These are phyloP conservation scores for Macrophomina pseudophaseolina DNA, from an alignment of 2,329 filamentous ascomycete genomes.

Conservation along the genomic window DNA sequence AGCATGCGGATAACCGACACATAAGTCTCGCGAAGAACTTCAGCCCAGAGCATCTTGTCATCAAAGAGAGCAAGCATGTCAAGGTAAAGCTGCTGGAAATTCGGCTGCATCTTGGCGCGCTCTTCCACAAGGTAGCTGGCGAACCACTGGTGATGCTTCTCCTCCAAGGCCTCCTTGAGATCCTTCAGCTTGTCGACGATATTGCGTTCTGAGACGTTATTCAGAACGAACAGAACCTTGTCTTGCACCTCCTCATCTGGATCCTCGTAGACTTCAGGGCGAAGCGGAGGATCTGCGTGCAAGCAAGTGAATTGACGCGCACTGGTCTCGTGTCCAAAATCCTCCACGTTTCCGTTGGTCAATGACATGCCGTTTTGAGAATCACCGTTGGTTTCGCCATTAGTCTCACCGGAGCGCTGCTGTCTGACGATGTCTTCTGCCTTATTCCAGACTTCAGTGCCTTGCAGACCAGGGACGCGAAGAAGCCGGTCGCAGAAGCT, in stretches of 20 bases:
- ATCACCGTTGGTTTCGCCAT: slow-evolving; percentile 59
- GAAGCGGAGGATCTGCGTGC: slow-evolving; percentile 71
- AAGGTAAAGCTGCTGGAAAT: slow-evolving; percentile 92
- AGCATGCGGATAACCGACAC: slow-evolving; percentile 83
- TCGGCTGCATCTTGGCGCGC: slow-evolving; percentile 94
- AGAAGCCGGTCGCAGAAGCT: slow-evolving; percentile 87
- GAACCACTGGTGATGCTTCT: slow-evolving; percentile 93
- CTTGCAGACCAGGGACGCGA: slow-evolving; percentile 79
- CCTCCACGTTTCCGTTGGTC: slow-evolving; percentile 68
- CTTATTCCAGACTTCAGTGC: slow-evolving; percentile 82
- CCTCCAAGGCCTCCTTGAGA: slow-evolving; percentile 76
- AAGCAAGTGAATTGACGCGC: slow-evolving; percentile 78
- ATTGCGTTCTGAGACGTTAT: slow-evolving; percentile 93
- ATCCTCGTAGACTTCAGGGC: slow-evolving; percentile 73
- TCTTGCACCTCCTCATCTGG: slow-evolving; percentile 86
- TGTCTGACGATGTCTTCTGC: slow-evolving; percentile 80
- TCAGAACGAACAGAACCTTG: slow-evolving; percentile 92
- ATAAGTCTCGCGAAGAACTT: slow-evolving; percentile 93
- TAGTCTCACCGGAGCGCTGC: slow-evolving; percentile 63
- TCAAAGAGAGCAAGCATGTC: slow-evolving; percentile 85
- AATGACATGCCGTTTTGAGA: slow-evolving; percentile 56
- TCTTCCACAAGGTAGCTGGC: slow-evolving; percentile 93
- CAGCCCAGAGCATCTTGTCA: slow-evolving; percentile 78
- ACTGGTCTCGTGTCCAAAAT: slow-evolving; percentile 56
- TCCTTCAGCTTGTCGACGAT: slow-evolving; percentile 83